A percentile compares a stretch with the other conserved stretches of the same genome.
phyloP scores from a whole-genome alignment of 2,329 filamentous ascomycete species.

The Aureobasidium melanogenum region DNA sequence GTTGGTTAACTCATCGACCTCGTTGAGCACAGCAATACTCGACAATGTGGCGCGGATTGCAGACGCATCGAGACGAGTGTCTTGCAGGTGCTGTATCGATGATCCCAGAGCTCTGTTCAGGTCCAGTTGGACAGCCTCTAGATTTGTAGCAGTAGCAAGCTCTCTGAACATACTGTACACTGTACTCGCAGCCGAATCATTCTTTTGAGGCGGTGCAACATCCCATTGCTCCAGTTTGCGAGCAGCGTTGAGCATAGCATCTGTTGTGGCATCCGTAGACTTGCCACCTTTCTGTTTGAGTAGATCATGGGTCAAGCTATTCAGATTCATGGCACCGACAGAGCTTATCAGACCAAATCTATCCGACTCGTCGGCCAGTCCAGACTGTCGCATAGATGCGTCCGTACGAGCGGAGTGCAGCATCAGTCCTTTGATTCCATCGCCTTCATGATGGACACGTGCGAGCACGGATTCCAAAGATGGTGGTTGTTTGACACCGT shows the following conservation, averaged over 20 bases:
- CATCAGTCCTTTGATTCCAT: conserved; percentile 77
- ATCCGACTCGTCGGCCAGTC: conserved; percentile 49
- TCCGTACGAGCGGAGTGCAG: conserved; percentile 90
- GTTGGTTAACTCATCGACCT: conserved; percentile 65
- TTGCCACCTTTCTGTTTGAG: conserved; percentile 59
- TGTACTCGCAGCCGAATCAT: conserved; percentile 42
- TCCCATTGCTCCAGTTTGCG: conserved; percentile 87
- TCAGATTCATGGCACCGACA: conserved; percentile 70
- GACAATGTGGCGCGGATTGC: conserved; percentile 49
- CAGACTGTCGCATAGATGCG: conserved; percentile 60
- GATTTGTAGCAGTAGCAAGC: conserved; percentile 57
- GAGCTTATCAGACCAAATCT: conserved; percentile 64
- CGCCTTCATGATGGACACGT: conserved; percentile 79
- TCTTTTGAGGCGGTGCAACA: conserved; percentile 60
- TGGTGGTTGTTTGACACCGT: conserved; percentile 73
- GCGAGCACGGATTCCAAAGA: conserved; percentile 70
- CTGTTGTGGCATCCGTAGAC: conserved; percentile 50
- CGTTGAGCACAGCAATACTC: conserved; percentile 64
- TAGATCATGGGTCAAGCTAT: conserved; percentile 75
- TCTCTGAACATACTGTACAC: conserved; percentile 76
- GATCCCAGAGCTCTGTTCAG: not conserved
- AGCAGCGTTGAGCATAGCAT: conserved; percentile 70
- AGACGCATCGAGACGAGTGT: conserved; percentile 33
- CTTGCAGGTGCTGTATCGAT: conserved; percentile 3
- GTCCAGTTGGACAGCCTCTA: conserved; percentile 38